These are phyloP conservation scores for Lentinula lateritia DNA, from an alignment of 768 basidiomycete species.

Conservation along the genomic window DNA sequence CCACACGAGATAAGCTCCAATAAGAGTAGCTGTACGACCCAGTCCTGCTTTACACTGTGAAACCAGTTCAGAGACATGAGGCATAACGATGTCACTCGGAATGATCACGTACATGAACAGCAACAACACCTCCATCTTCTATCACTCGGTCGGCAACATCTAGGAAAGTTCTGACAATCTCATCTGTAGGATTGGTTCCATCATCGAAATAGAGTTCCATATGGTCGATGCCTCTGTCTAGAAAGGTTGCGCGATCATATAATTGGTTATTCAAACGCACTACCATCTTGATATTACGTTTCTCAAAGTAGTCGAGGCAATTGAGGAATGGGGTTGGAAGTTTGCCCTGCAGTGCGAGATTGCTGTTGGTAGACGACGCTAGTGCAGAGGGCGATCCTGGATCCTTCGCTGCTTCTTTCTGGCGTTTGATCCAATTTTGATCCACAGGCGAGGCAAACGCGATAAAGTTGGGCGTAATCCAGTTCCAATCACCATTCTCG, in stretches of 20 bases:
- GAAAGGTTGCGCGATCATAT: conserved; percentile 78
- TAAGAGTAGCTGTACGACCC: conserved; percentile 92
- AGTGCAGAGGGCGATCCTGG: conserved; percentile 17
- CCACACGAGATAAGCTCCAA: conserved; percentile 98
- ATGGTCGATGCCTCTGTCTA: conserved; percentile 82
- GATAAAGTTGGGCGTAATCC: conserved; percentile 88
- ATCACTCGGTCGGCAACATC: conserved; percentile 77
- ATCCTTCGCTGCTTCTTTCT: conserved; percentile 56
- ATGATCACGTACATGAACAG: conserved; percentile 68
- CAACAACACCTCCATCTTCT: conserved; percentile 73
- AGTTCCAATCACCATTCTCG: conserved; percentile 94
- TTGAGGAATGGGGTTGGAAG: conserved; percentile 79
- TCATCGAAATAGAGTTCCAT: conserved; percentile 96
- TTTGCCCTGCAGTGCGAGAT: conserved; percentile 69
- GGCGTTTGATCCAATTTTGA: conserved; percentile 68
- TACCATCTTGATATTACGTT: conserved; percentile 81
- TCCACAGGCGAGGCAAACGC: conserved; percentile 94
- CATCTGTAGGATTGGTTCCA: conserved; percentile 95
- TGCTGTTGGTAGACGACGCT: conserved; percentile 25
- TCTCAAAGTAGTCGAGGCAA: conserved; percentile 90
- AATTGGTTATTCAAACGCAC: conserved; percentile 91
- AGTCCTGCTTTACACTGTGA: conserved; percentile 91
- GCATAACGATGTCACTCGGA: neutral
- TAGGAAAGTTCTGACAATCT: conserved; percentile 90
- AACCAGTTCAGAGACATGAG: conserved; percentile 12